Percentiles rank a stretch among this genome's conserved stretches.
Evolutionary conservation across 2,329 filamentous ascomycete genomes (phyloP).

Genomic region (Epicoccum sorghinum): DNA sequence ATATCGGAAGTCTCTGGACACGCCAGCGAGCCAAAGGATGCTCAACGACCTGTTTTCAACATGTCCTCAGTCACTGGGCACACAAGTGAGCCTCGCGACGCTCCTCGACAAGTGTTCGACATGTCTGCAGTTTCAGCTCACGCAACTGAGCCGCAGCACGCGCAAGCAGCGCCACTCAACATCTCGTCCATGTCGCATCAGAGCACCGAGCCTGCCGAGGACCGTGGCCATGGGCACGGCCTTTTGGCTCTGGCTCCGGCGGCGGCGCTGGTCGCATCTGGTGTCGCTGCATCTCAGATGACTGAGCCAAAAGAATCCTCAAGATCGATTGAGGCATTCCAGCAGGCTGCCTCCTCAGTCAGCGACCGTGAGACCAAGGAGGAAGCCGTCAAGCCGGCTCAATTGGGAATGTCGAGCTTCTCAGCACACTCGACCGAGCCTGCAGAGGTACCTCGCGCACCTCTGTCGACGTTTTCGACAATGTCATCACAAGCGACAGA

Average conservation of each 20-base stretch:
- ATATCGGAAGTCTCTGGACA: slow-evolving; percentile 32
- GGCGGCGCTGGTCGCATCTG: slow-evolving; percentile 35
- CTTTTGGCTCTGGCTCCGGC: slow-evolving; percentile 23
- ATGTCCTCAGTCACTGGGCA: slow-evolving; percentile 16
- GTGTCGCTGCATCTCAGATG: slow-evolving; percentile 33
- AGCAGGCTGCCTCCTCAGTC: neutral
- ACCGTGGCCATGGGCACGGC: slow-evolving; percentile 3
- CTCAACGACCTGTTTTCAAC: slow-evolving; percentile 3
- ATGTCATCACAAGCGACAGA: slow-evolving; percentile 36
- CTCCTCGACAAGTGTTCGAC: slow-evolving; percentile 21
- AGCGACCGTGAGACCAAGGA: neutral
- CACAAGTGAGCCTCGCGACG: slow-evolving; percentile 25
- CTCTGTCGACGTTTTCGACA: slow-evolving; percentile 28
- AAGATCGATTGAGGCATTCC: neutral
- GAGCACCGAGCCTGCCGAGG: slow-evolving; percentile 35
- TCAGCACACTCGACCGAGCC: slow-evolving; percentile 38
- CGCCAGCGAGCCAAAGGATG: slow-evolving; percentile 27
- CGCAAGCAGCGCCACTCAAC: slow-evolving; percentile 11
- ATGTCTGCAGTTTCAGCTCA: slow-evolving; percentile 34
- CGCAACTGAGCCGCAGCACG: slow-evolving; percentile 33
- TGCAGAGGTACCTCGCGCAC: slow-evolving; percentile 20
- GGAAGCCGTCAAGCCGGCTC: slow-evolving; percentile 10
- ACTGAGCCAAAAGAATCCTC: slow-evolving; percentile 26
- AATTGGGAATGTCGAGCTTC: slow-evolving; percentile 34
- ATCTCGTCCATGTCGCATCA: slow-evolving; percentile 37